phyloP scores from a whole-genome alignment of 176 grass and related monocot species.

The Oryza rufipogon region DNA sequence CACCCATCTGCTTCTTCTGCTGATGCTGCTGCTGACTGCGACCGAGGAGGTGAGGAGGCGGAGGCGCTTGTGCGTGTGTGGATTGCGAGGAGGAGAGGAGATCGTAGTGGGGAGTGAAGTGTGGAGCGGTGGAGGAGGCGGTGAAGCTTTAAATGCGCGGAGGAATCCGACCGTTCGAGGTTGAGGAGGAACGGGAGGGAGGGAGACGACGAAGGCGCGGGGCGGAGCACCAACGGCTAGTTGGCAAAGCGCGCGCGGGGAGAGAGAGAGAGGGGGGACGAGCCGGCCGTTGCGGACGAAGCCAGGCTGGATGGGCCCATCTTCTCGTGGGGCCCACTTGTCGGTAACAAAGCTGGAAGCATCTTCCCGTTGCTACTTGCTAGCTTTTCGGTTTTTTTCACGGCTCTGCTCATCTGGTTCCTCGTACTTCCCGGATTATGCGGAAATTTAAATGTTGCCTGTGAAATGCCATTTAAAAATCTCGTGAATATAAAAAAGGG shows the following conservation, averaged over 20 bases:
- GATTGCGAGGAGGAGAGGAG: not conserved
- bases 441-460: too few relatives aligned
- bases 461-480: too few relatives aligned
- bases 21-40: not conserved
- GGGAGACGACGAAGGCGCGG: slow-evolving; percentile 27
- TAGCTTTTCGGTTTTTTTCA: too few relatives aligned
- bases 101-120: slow-evolving; percentile 8
- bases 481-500: too few relatives aligned
- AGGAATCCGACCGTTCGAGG: slow-evolving; percentile 67
- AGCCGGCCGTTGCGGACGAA: slow-evolving; percentile 43
- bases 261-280: not conserved
- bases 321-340: not conserved
- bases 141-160: slow-evolving; percentile 50
- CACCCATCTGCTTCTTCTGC: slow-evolving; percentile 31
- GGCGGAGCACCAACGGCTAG: slow-evolving; percentile 64
- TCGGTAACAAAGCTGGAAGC: not conserved
- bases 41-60: not conserved
- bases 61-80: not conserved
- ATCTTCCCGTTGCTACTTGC: not conserved
- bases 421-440: too few relatives aligned
- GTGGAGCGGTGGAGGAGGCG: slow-evolving; percentile 20
- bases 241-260: slow-evolving; percentile 24
- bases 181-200: slow-evolving; percentile 4
- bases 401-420: too few relatives aligned
- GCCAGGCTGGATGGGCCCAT: not conserved